Evolutionary conservation across 208 protist species (phyloP), one percentile per base, ranked within the genome.

Genomic region (Acanthamoeba sp.): DNA sequence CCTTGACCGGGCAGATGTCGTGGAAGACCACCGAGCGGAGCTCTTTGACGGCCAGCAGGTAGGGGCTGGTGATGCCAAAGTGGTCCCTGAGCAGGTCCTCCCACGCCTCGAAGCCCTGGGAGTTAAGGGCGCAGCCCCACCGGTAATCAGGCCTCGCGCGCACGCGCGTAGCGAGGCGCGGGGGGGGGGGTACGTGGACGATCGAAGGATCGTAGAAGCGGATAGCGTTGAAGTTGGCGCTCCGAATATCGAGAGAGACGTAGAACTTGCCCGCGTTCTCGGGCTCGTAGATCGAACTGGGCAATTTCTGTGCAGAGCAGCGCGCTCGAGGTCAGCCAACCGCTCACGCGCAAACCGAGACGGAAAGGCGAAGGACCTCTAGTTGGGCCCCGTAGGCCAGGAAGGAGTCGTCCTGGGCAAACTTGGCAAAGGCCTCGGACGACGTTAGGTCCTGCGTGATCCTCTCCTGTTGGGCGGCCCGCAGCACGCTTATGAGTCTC

Each of bases 181-280:
- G 9, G 5, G 9, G 34, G 5, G 64, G 1, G 18, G 4, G 69
- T 78, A 78, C 69, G 29, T 48, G 69, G 22, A 78, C 69, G 38
- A 78, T 22, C 34, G 36, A 38, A 22, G 29, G 69, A 14, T 78
- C 69, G 20, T 78, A 78, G 69, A 48, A 78, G 69, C 69, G 69
- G 20, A 78, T 29, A 1, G 69, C 69, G 69, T 78, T 78, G 34
- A 78, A 78, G 69, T 78, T 78, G 69, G 69, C 69, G 69, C 69
- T 78, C 22, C 69, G 29, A 34, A 78, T 78, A 22, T 78, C 69
- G 22, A 78, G 69, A 1, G 69, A 78, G 34, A 78, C 34, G 38
- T 78, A 78, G 69, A 48, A 78, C 69, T 78, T 78, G 69, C 69
- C 69, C 18, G 4, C 69, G 22, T 78, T 78, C 34, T 1, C 1